Evolutionary conservation across 495 filamentous ascomycete species (phyloP).

Genomic region (Pyrenopolyporus hunteri): DNA sequence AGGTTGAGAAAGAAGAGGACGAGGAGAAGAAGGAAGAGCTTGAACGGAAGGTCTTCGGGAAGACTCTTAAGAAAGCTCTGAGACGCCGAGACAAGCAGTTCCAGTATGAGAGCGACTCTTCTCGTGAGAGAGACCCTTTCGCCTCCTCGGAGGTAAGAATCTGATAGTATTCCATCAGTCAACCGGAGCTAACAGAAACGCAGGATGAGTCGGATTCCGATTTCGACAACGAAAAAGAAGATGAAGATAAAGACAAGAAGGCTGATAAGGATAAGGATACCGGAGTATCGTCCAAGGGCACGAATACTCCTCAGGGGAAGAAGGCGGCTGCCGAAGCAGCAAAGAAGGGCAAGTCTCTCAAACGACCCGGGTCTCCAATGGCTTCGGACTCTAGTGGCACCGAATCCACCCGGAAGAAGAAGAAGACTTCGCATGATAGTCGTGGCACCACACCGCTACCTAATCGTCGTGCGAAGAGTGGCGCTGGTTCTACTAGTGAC

Average conservation of each 20-base stretch:
- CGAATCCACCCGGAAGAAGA: conserved; percentile 87
- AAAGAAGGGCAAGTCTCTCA: conserved; percentile 75
- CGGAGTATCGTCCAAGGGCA: conserved; percentile 70
- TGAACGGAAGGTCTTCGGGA: conserved; percentile 70
- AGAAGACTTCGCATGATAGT: conserved; percentile 67
- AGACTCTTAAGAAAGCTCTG: conserved; percentile 76
- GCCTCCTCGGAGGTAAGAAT: conserved; percentile 55
- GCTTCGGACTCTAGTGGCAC: conserved; percentile 88
- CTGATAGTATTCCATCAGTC: not conserved
- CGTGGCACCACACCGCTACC: conserved; percentile 49
- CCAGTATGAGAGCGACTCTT: conserved; percentile 80
- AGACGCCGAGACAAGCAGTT: conserved; percentile 83
- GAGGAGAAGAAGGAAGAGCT: conserved; percentile 72
- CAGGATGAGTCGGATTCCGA: conserved; percentile 47
- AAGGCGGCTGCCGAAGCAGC: conserved; percentile 52
- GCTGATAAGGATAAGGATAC: conserved; percentile 73
- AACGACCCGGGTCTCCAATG: conserved; percentile 85
- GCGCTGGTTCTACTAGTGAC: conserved; percentile 76
- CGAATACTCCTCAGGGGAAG: conserved; percentile 75
- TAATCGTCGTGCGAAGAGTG: conserved; percentile 58
- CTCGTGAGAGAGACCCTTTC: conserved; percentile 78
- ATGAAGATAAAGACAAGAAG: conserved; percentile 55
- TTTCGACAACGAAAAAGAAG: conserved; percentile 51
- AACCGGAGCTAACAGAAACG: conserved; percentile 22
- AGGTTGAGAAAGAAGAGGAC: conserved; percentile 80